Percentiles rank a stretch among this genome's conserved stretches.
Conservation (phyloP, 2,329 filamentous ascomycete species). For the Neopestalotiopsis clavispora region DNA sequence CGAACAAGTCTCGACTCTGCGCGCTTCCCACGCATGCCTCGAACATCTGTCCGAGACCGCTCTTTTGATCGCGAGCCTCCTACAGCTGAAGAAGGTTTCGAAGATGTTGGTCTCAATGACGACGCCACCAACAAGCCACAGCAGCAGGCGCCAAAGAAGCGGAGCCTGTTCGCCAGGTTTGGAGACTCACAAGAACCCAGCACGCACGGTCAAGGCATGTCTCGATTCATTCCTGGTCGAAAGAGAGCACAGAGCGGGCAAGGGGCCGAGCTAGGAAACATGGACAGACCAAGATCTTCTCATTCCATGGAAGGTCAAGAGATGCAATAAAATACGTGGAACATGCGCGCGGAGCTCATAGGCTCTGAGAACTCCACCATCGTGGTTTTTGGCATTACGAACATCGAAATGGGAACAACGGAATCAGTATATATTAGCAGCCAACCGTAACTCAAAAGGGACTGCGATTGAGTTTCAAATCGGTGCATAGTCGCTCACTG, state of each 20-base stretch:
- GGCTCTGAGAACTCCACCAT: not conserved
- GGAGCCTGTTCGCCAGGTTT: slow-evolving; percentile 81
- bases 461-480: not conserved
- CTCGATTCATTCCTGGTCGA: slow-evolving; percentile 39
- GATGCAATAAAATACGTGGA: slow-evolving; percentile 26
- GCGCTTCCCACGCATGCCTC: slow-evolving; percentile 64
- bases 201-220: slow-evolving; percentile 31
- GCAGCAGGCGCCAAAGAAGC: slow-evolving; percentile 65
- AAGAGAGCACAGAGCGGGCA: slow-evolving; percentile 39
- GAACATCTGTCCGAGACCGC: slow-evolving; percentile 63
- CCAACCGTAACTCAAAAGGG: not conserved
- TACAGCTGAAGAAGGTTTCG: slow-evolving; percentile 82
- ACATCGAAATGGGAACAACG: not conserved
- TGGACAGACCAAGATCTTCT: slow-evolving; percentile 36
- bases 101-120: slow-evolving; percentile 87
- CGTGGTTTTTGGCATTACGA: not conserved
- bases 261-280: slow-evolving; percentile 35
- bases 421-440: not conserved
- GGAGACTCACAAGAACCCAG: slow-evolving; percentile 56
- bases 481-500: slow-evolving; percentile 5
- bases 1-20: slow-evolving; percentile 84
- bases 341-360: not conserved
- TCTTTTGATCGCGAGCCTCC: slow-evolving; percentile 64
- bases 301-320: slow-evolving; percentile 32
- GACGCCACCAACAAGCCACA: slow-evolving; percentile 61